These are phyloP conservation scores for Colletotrichum sp. DNA, from an alignment of 2,329 filamentous ascomycete genomes.

Conservation along the genomic window DNA sequence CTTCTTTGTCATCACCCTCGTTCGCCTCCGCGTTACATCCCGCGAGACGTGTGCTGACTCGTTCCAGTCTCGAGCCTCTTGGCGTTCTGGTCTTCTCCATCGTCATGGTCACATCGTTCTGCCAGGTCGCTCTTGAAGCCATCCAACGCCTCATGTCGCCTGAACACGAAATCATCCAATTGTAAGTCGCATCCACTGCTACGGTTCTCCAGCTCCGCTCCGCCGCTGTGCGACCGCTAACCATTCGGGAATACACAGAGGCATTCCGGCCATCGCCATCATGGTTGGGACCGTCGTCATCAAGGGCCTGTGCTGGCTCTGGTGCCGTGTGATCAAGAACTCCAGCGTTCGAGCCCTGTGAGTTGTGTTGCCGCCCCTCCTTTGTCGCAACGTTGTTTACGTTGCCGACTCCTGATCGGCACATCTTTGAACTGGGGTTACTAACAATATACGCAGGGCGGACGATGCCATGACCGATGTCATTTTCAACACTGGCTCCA, in stretches of 20 bases:
- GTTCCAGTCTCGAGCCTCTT: conserved; percentile 72
- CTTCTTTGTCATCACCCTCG: background rate
- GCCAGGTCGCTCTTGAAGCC: conserved; percentile 77
- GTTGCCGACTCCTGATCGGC: background rate
- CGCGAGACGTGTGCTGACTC: conserved; percentile 1
- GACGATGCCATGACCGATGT: conserved; percentile 72
- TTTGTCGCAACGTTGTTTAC: background rate
- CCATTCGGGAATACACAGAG: conserved; percentile 35
- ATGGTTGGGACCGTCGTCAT: conserved; percentile 84
- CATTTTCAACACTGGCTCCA: conserved; percentile 89
- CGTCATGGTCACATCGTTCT: conserved; percentile 86
- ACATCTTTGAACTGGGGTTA: conserved; percentile 29
- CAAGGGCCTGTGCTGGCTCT: conserved; percentile 84
- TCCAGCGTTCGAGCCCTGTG: conserved; percentile 81
- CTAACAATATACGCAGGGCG: conserved; percentile 36
- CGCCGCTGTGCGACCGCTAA: background rate
- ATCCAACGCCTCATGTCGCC: conserved; percentile 64
- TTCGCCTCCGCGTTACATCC: background rate
- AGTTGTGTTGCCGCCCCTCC: conserved; percentile 29
- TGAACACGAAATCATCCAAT: conserved; percentile 72
- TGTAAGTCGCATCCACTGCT: conserved; percentile 43
- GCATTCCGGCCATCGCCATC: conserved; percentile 74
- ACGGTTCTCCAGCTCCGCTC: background rate
- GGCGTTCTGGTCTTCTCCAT: conserved; percentile 83
- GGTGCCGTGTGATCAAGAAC: conserved; percentile 86